Base-by-base conservation (phyloP, 768 basidiomycete genomes). In the Tulasnella sp. region DNA sequence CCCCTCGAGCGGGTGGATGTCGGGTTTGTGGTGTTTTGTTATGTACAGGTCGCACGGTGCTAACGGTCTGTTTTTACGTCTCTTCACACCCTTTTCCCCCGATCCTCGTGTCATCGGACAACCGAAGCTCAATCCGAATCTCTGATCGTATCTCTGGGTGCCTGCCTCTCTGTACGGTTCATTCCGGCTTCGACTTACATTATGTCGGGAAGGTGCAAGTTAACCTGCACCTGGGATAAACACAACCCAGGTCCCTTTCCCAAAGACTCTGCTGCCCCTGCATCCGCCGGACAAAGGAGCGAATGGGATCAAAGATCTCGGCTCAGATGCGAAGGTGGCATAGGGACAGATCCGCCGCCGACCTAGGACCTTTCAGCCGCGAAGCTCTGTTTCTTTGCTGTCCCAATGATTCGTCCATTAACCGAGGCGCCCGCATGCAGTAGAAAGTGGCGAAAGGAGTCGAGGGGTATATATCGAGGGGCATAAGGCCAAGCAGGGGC, bases 321-420 rank as follows among this genome's bases (percentile, higher is more conserved):
- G 61, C 55, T 4, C 23, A 57, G 55, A 29, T 44, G 42, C n/a
- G n/a, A n/a, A n/a, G n/a, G 46, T 51, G 20, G 9, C 2, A 51
- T 3, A 51, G 26, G 61, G 29, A 67, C n/a, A 67, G 61, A 67
- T 67, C 61, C 61, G 61, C 61, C 61, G 61, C 61, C 61, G 61
- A 29, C 61, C 61, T 67, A 32, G 32, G 32, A 26, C 61, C 61
- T 67, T 67, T 26, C 61, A 26, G 61, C 26, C 61, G 61, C 61
- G 32, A 67, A 67, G 61, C n/a, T 67, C n/a, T 26, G 61, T 67
- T 32, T 67, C 32, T 67, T 61, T 67, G 3, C 16, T 3, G 1
- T 67, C 61, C 61, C 61, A 67, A 67, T 67, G 26, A 11, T 32
- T 26, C 57, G n/a, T 26, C 2, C 23, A n/a, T 13, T 26, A 32